Percentiles rank a stretch among this genome's conserved stretches.
Conservation (phyloP, 1,139 yeast genomes). For the Hyphopichia buzzinii region DNA sequence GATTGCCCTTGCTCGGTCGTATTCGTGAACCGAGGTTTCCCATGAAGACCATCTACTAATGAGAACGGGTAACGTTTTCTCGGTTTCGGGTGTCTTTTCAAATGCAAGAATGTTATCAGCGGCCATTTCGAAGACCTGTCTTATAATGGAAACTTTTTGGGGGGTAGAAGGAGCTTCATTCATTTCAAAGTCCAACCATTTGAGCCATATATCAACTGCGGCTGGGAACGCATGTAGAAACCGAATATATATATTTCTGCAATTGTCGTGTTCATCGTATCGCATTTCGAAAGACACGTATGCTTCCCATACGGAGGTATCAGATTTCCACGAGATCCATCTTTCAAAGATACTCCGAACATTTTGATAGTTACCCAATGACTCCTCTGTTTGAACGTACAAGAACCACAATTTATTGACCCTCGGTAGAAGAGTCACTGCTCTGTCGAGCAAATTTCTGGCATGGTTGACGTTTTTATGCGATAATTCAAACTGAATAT, state of each 20-base stretch:
- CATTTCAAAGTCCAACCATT: constrained; percentile 39
- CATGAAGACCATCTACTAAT: constrained; percentile 61
- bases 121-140: constrained; percentile 68
- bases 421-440: constrained; percentile 69
- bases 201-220: constrained; percentile 65
- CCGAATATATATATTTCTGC: constrained; percentile 54
- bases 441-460: constrained; percentile 77
- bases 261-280: constrained; percentile 58
- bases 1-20: constrained; percentile 66
- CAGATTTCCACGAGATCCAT: constrained; percentile 81
- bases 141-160: constrained; percentile 30
- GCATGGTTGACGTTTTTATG: constrained; percentile 83
- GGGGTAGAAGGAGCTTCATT: constrained; percentile 11
- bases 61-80: constrained; percentile 19
- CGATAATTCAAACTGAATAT: constrained; percentile 74
- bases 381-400: constrained; percentile 80
- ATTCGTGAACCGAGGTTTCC: constrained; percentile 65
- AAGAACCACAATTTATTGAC: constrained; percentile 86
- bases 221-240: constrained; percentile 41
- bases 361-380: constrained; percentile 60
- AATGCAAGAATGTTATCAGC: constrained; percentile 41
- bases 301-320: constrained; percentile 68
- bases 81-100: constrained; percentile 16
- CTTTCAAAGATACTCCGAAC: constrained; percentile 69
- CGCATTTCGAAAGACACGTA: constrained; percentile 72